Percentiles rank a stretch among this genome's conserved stretches.
These are phyloP conservation scores for Penicillium sp. DNA, from an alignment of 2,329 filamentous ascomycete genomes.

Conservation along the genomic window DNA sequence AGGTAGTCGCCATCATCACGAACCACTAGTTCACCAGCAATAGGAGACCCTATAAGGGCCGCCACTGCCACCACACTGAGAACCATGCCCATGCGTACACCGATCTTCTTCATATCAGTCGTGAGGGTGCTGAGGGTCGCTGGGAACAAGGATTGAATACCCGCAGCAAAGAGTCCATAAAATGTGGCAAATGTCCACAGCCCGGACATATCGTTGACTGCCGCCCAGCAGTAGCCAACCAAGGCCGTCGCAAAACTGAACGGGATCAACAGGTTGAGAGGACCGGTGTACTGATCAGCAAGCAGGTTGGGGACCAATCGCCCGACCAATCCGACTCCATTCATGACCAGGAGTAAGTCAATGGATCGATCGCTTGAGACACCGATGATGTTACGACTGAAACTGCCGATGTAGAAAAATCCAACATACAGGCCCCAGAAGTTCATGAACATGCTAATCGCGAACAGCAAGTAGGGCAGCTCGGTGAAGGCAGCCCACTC, in stretches of 20 bases:
- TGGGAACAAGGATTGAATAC: conserved; percentile 66
- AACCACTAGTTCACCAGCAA: conserved; percentile 55
- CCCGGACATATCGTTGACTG: conserved; percentile 50
- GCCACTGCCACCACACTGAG: conserved; percentile 56
- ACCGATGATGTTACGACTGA: conserved; percentile 41
- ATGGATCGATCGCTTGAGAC: conserved; percentile 51
- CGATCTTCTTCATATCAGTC: conserved; percentile 53
- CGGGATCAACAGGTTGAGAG: conserved; percentile 62
- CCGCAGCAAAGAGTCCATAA: conserved; percentile 65
- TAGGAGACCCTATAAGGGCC: conserved; percentile 55
- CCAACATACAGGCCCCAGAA: conserved; percentile 57
- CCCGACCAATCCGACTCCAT: conserved; percentile 60
- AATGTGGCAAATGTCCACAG: conserved; percentile 64
- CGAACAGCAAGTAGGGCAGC: conserved; percentile 47
- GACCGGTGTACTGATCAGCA: conserved; percentile 58
- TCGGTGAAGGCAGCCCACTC: conserved; percentile 55
- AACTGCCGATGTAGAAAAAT: conserved; percentile 51
- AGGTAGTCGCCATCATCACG: conserved; percentile 48
- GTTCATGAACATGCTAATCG: conserved; percentile 45
- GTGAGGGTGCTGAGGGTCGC: conserved; percentile 59
- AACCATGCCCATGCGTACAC: conserved; percentile 59
- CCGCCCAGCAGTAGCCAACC: conserved; percentile 58
- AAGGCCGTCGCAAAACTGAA: conserved; percentile 45
- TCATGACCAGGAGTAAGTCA: conserved; percentile 64
- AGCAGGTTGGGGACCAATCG: conserved; percentile 59